Conservation (phyloP, 2,329 filamentous ascomycete genomes). For the Colletotrichum orchidophilum region DNA sequence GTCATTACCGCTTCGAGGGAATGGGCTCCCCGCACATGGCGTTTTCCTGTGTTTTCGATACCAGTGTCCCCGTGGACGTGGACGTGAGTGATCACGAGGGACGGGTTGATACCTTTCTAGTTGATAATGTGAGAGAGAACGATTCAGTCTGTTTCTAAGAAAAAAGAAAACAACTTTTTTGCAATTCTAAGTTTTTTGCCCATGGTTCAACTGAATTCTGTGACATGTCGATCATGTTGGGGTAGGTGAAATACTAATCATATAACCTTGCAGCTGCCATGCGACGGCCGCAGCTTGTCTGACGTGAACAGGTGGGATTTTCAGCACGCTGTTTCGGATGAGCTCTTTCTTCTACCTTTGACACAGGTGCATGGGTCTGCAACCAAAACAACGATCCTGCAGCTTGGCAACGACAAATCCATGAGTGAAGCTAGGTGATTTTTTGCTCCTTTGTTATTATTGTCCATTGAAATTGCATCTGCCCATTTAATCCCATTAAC, state of each 20-base stretch:
- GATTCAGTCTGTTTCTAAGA: slow-evolving; percentile 9
- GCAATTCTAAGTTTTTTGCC: background rate
- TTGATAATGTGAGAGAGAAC: slow-evolving; percentile 31
- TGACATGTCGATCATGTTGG: slow-evolving; percentile 22
- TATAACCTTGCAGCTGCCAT: slow-evolving; percentile 32
- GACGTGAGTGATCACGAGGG: slow-evolving; percentile 19
- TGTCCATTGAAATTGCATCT: background rate
- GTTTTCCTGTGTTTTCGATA: slow-evolving; percentile 31
- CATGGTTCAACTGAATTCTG: background rate
- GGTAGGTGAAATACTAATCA: slow-evolving; percentile 17
- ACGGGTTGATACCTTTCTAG: slow-evolving; percentile 34
- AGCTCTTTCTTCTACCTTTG: background rate
- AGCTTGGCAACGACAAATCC: background rate
- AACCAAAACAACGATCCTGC: background rate
- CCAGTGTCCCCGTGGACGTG: slow-evolving; percentile 21
- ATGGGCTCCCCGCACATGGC: slow-evolving; percentile 28
- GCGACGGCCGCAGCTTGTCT: slow-evolving; percentile 17
- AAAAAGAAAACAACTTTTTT: background rate
- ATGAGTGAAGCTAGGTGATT: background rate
- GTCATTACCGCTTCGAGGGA: slow-evolving; percentile 4
- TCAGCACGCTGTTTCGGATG: slow-evolving; percentile 6
- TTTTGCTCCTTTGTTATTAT: background rate
- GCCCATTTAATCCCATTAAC: background rate
- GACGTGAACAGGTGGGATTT: slow-evolving; percentile 13
- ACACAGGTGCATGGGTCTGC: background rate